A percentile compares a stretch with the other conserved stretches of the same genome.
Conservation (phyloP, 225 moss, liverwort and hornwort species). For the Sphagnum contortum region DNA sequence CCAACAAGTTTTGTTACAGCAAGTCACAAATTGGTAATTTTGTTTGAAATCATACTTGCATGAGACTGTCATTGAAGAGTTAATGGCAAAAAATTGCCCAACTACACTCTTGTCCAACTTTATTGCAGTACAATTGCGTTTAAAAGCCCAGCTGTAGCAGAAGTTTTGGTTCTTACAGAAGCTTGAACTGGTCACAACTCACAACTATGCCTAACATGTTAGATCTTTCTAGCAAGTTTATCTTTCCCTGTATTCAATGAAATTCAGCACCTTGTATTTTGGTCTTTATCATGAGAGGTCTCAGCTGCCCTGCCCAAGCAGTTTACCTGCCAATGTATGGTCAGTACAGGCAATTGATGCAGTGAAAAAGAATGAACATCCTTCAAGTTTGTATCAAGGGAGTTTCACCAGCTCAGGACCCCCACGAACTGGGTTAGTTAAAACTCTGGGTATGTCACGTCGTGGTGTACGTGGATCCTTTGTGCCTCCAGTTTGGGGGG, state of each 20-base stretch:
- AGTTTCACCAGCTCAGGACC: constrained; percentile 33
- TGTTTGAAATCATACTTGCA: background rate
- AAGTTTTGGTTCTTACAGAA: too few relatives aligned
- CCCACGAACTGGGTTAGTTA: constrained; percentile 45
- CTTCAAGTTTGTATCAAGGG: constrained; percentile 38
- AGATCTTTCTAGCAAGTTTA: background rate
- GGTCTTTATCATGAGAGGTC: background rate
- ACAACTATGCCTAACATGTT: background rate
- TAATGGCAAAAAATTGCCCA: background rate
- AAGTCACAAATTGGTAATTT: constrained; percentile 66
- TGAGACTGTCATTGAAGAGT: background rate
- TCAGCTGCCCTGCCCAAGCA: too few relatives aligned
- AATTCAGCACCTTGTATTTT: background rate
- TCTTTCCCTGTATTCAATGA: background rate
- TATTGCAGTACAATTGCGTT: too few relatives aligned
- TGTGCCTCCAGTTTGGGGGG: constrained; percentile 68
- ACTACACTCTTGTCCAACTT: too few relatives aligned
- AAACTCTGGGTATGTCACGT: constrained; percentile 80
- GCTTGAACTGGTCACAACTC: too few relatives aligned
- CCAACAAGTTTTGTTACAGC: constrained; percentile 73
- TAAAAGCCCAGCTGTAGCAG: too few relatives aligned
- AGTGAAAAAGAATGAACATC: constrained; percentile 52
- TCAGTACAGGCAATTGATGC: constrained; percentile 57
- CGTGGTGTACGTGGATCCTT: constrained; percentile 86
- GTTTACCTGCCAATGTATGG: too few relatives aligned